Conservation (phyloP, 140 eudicot species). For the Senecio squalidus region DNA sequence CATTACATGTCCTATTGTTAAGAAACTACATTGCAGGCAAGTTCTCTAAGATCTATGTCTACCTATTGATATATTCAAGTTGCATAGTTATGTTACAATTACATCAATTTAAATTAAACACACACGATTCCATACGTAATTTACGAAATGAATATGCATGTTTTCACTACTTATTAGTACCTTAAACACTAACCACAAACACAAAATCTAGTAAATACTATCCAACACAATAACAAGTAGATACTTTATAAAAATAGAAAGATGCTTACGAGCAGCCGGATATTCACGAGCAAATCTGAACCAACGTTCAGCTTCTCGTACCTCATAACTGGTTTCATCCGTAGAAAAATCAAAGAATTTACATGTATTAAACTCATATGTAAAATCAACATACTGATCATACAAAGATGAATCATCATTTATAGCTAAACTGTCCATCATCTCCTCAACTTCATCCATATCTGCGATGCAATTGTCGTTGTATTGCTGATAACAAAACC, state of each 20-base stretch:
- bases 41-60: neutral
- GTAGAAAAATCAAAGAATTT: constrained; percentile 51
- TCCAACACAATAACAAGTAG: neutral
- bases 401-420: constrained; percentile 17
- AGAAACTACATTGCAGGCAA: neutral
- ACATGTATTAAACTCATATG: constrained; percentile 77
- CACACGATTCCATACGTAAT: no score
- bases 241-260: constrained; percentile 3
- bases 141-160: no score
- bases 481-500: no score
- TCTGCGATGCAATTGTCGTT: neutral
- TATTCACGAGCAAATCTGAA: constrained; percentile 43
- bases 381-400: constrained; percentile 34
- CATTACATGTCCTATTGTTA: neutral
- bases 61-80: neutral
- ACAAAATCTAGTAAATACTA: neutral
- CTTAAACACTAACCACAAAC: neutral
- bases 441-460: constrained; percentile 45
- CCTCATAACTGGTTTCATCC: constrained; percentile 43
- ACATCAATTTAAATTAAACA: neutral
- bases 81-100: neutral
- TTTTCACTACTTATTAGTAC: no score
- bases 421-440: constrained; percentile 45
- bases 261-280: constrained; percentile 80
- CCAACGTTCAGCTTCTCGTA: constrained; percentile 62